phyloP scores from a whole-genome alignment of 2,329 filamentous ascomycete genomes.

The Fusarium denticulatum region DNA sequence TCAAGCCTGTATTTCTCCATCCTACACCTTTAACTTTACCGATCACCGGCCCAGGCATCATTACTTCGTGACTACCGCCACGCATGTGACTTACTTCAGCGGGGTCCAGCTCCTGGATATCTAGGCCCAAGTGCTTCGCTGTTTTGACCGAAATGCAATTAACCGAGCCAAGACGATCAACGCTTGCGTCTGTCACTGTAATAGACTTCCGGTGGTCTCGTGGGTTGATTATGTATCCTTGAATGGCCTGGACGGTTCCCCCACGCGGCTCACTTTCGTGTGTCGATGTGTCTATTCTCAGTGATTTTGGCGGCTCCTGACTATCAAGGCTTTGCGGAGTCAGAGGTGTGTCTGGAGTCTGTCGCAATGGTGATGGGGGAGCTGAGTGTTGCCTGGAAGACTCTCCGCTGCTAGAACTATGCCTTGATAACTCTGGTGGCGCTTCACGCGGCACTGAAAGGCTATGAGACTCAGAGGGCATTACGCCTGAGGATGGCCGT shows the following conservation, averaged over 20 bases:
- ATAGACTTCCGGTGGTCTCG: accelerated
- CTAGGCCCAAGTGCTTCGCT: not conserved
- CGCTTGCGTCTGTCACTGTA: no score
- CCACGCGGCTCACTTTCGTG: accelerated
- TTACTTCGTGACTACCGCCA: accelerated
- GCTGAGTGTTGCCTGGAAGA: not conserved
- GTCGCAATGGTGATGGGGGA: accelerated
- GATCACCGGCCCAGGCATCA: not conserved
- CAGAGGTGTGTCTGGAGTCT: not conserved
- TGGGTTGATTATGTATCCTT: not conserved
- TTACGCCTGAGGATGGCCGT: not conserved
- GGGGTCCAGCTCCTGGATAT: accelerated
- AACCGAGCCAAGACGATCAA: no score
- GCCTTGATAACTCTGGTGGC: accelerated
- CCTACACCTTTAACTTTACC: not conserved
- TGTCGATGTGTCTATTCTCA: no score
- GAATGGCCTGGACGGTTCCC: not conserved
- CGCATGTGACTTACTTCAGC: no score
- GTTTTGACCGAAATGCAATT: not conserved
- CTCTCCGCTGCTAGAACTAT: not conserved
- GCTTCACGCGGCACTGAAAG: not conserved
- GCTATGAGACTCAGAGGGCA: accelerated
- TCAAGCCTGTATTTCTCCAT: not conserved
- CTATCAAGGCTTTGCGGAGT: not conserved
- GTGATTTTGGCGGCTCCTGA: accelerated